A percentile compares a stretch with the other conserved stretches of the same genome.
phyloP scores from a whole-genome alignment of 2,329 filamentous ascomycete genomes.

The Talaromyces funiculosus region DNA sequence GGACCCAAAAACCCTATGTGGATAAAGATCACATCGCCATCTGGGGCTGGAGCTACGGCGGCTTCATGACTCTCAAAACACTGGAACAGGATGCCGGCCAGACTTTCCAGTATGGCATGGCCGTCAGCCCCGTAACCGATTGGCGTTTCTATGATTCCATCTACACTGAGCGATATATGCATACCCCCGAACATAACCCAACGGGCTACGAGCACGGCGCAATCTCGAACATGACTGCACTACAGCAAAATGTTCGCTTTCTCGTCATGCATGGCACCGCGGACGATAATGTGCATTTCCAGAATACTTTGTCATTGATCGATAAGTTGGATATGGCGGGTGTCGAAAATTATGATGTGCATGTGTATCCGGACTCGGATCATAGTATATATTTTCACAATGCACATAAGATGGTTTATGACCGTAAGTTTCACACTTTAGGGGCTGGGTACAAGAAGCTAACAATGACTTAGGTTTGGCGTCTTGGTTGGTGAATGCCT shows the following conservation, averaged over 20 bases:
- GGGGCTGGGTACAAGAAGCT: not conserved
- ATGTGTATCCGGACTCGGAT: conserved; percentile 94
- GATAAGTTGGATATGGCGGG: conserved; percentile 77
- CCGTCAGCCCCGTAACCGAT: conserved; percentile 96
- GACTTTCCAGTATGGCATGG: conserved; percentile 96
- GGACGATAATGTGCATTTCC: conserved; percentile 96
- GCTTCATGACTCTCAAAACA: conserved; percentile 91
- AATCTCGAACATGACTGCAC: conserved; percentile 67
- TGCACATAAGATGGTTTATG: conserved; percentile 83
- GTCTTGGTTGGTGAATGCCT: conserved; percentile 13
- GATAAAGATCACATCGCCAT: conserved; percentile 79
- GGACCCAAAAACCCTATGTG: conserved; percentile 74
- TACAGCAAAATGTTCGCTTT: conserved; percentile 76
- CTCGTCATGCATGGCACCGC: conserved; percentile 93
- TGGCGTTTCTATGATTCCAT: conserved; percentile 52
- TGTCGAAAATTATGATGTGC: conserved; percentile 91
- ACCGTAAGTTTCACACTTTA: conserved; percentile 59
- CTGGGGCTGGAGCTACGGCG: conserved; percentile 98
- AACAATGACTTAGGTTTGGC: conserved; percentile 2
- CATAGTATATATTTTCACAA: conserved; percentile 94
- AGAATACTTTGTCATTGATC: conserved; percentile 82
- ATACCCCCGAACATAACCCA: conserved; percentile 77
- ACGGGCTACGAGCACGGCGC: conserved; percentile 70
- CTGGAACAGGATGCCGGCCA: conserved; percentile 82
- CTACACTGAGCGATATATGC: conserved; percentile 71